Evolutionary conservation across 2,329 filamentous ascomycete genomes (phyloP).

Genomic region (Colletotrichum liriopes): DNA sequence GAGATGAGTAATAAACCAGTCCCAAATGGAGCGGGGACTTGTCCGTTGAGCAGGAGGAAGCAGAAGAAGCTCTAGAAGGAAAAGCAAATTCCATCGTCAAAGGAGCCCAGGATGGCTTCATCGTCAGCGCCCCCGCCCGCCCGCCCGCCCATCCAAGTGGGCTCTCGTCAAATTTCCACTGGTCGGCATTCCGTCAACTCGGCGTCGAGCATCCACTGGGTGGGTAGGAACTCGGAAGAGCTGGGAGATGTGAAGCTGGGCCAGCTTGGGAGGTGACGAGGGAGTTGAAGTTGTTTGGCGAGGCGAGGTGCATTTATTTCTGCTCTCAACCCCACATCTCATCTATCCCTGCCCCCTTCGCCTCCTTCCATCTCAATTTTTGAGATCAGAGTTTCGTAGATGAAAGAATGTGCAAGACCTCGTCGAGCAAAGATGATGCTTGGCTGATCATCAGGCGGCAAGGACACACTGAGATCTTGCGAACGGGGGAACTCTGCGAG

Average conservation of each 20-base stretch:
- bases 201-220: constrained; percentile 2
- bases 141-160: background rate
- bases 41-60: constrained; percentile 1
- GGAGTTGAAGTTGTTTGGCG: background rate
- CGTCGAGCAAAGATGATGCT: constrained; percentile 7
- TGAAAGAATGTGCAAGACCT: background rate
- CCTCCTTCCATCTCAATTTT: constrained; percentile 3
- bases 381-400: constrained; percentile 6
- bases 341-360: background rate
- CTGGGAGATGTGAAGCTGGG: background rate
- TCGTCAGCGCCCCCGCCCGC: background rate
- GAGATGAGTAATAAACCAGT: constrained; percentile 19
- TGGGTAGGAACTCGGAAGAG: background rate
- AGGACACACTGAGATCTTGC: constrained; percentile 2
- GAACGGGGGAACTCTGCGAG: background rate
- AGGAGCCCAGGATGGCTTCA: background rate
- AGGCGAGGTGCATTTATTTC: background rate
- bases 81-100: background rate
- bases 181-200: background rate
- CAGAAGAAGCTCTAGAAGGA: constrained; percentile 10
- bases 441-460: constrained; percentile 15
- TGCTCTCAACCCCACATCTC: constrained; percentile 6
- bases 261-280: background rate
- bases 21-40: constrained; percentile 1
- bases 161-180: background rate